Base-by-base conservation (phyloP, 768 basidiomycete species). In the Sarcomyxa edulis region DNA sequence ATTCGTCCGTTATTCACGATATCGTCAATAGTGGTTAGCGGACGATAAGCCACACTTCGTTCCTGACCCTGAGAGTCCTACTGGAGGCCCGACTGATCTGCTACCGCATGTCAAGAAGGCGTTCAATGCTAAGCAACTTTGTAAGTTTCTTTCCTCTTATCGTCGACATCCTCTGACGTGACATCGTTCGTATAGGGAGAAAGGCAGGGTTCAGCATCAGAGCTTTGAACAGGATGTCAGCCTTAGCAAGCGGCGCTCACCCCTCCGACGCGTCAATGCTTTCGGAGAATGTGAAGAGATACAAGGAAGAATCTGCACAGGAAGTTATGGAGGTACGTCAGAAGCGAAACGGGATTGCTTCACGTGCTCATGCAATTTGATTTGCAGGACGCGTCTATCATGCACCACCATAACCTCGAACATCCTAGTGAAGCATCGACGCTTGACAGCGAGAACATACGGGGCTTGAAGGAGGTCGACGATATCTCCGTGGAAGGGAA, bases 61-160 rank as follows among this genome's bases (percentile, higher is more conserved):
- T 24, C 62, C 72, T 24, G 80, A 82, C 49, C 72, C 74, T 11
- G 61, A 66, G 40, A 72, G 68, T 43, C 61, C 70, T 24, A 68
- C 64, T 35, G 85, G 84, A 32, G 68, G 66, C 30, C 79, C 81
- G 19, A 75, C 74, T 16, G 81, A 96, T 64, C 69, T 98, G 52
- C 63, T 97, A 50, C 94, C 95, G 20, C 76, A 85, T 31, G 84
- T 98, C 61, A 88, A 82, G 71, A 87, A 78, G 62, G 83, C 79
- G 21, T 93, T 96, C 65, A 79, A 96, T 55, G 92, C 90, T 22
- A 87, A 76, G 66, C 77, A 75, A 62, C 78, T 88, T 12, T 95
- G 89, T 90, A 53, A 38, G 85, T 71, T 12, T 29, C 28, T 19
- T 10, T 46, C 36, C 28, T 18, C 18, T 32, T 26, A 31, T 32